These are phyloP conservation scores for Nakataea oryzae DNA, from an alignment of 2,329 filamentous ascomycete species.

Conservation along the genomic window DNA sequence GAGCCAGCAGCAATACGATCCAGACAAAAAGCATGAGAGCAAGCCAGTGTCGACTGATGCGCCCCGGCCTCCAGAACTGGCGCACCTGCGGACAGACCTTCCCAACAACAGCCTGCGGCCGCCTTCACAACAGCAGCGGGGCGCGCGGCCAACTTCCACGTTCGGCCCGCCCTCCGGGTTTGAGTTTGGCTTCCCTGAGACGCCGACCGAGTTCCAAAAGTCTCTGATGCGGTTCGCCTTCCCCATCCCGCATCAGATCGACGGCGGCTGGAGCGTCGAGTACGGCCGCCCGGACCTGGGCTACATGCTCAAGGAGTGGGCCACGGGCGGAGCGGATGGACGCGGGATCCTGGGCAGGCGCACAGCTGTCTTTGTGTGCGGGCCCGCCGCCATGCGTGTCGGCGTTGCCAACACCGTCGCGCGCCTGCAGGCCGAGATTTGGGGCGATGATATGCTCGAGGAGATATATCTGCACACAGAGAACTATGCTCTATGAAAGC, in stretches of 20 bases:
- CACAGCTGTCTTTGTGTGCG: slow-evolving; percentile 88
- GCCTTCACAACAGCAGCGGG: slow-evolving; percentile 5
- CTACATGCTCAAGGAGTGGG: slow-evolving; percentile 76
- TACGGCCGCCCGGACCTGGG: slow-evolving; percentile 84
- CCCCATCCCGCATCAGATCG: slow-evolving; percentile 54
- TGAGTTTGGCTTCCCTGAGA: slow-evolving; percentile 72
- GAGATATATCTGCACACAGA: slow-evolving; percentile 93
- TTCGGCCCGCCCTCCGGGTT: slow-evolving; percentile 54
- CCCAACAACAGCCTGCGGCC: slow-evolving; percentile 8
- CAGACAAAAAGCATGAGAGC: slow-evolving; percentile 4
- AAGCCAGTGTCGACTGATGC: slow-evolving; percentile 5
- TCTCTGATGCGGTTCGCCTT: slow-evolving; percentile 86
- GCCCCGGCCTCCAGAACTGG: slow-evolving; percentile 39
- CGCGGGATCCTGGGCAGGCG: slow-evolving; percentile 64
- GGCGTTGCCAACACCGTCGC: slow-evolving; percentile 84
- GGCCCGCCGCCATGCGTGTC: slow-evolving; percentile 75
- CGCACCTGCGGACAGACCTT: slow-evolving; percentile 42
- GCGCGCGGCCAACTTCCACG: slow-evolving; percentile 39
- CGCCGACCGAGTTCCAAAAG: slow-evolving; percentile 81
- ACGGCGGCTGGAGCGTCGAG: slow-evolving; percentile 82
- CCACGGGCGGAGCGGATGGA: slow-evolving; percentile 56
- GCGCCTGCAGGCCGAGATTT: slow-evolving; percentile 70
- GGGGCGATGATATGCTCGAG: slow-evolving; percentile 66
- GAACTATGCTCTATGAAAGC: slow-evolving; percentile 71
- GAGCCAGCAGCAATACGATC: slow-evolving; percentile 7